Evolutionary conservation across 108 stramenopile species (phyloP).

Genomic region (Bacterosira constricta): DNA sequence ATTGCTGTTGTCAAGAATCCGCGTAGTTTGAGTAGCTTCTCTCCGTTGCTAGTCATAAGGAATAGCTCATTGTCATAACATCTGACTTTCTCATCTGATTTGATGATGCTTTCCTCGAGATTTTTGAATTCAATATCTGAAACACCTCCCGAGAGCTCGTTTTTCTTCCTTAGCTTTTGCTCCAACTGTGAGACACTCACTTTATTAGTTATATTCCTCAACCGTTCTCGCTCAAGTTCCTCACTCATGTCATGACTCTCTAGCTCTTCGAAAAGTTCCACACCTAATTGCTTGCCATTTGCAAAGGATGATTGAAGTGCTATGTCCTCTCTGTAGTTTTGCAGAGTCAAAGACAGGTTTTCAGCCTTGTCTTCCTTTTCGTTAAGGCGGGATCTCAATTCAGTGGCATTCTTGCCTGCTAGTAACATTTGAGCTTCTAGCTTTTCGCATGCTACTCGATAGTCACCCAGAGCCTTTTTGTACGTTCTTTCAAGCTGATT

Average conservation of each 20-base stretch:
- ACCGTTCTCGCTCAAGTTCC: slow-evolving; percentile 4
- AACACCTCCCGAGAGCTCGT: slow-evolving; percentile 10
- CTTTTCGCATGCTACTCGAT: background rate
- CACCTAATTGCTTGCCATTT: background rate
- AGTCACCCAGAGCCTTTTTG: slow-evolving; percentile 8
- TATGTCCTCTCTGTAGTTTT: background rate
- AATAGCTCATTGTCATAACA: slow-evolving; percentile 1
- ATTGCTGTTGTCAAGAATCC: background rate
- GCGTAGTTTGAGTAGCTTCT: background rate
- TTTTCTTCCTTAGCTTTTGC: slow-evolving; percentile 13
- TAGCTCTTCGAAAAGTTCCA: slow-evolving; percentile 9
- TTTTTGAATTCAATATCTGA: slow-evolving; percentile 9
- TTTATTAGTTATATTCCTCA: background rate
- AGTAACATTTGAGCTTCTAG: slow-evolving; percentile 4
- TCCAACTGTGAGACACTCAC: background rate
- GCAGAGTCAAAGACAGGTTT: background rate
- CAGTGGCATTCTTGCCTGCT: background rate
- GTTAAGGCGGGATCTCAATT: slow-evolving; percentile 3
- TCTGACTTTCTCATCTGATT: slow-evolving; percentile 4
- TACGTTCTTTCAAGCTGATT: slow-evolving; percentile 7
- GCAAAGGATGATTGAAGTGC: slow-evolving; percentile 15
- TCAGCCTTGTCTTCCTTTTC: slow-evolving; percentile 18
- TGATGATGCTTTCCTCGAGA: background rate
- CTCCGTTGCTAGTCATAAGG: background rate
- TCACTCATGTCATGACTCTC: background rate